Conservation (phyloP, 2,329 filamentous ascomycete species). For the Aspergillus sp. region DNA sequence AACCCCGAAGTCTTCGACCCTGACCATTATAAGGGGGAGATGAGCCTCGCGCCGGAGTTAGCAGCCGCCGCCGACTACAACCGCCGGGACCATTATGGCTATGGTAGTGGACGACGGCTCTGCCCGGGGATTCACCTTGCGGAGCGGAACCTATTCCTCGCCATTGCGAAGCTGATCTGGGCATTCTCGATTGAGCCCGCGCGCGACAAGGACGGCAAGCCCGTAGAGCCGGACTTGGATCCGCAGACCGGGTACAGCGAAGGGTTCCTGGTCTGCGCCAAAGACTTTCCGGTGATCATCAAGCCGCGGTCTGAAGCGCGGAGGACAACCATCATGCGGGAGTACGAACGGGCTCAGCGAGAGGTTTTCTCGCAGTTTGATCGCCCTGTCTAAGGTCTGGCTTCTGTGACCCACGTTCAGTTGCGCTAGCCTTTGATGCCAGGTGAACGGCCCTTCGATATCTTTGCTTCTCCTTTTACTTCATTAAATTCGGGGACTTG, state of each 20-base stretch:
- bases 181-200: slow-evolving; percentile 37
- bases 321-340: slow-evolving; percentile 20
- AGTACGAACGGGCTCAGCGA: slow-evolving; percentile 19
- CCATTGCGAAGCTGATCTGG: slow-evolving; percentile 43
- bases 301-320: slow-evolving; percentile 20
- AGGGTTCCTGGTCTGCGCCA: slow-evolving; percentile 26
- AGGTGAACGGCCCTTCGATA: too few relatives aligned
- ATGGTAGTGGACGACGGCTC: slow-evolving; percentile 40
- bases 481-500: too few relatives aligned
- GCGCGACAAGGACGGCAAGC: slow-evolving; percentile 12
- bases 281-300: slow-evolving; percentile 24
- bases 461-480: too few relatives aligned
- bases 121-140: slow-evolving; percentile 44
- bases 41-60: slow-evolving; percentile 23
- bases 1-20: slow-evolving; percentile 25
- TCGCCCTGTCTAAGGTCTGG: background rate
- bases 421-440: too few relatives aligned
- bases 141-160: slow-evolving; percentile 38
- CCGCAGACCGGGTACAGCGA: slow-evolving; percentile 18
- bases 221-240: slow-evolving; percentile 16
- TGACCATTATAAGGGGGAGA: slow-evolving; percentile 15
- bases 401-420: too few relatives aligned
- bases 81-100: slow-evolving; percentile 37
- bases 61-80: slow-evolving; percentile 15
- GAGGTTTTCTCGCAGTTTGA: slow-evolving; percentile 16